Evolutionary conservation across 1,284 basidiomycete species (phyloP).

Genomic region (Agaricales sp.): DNA sequence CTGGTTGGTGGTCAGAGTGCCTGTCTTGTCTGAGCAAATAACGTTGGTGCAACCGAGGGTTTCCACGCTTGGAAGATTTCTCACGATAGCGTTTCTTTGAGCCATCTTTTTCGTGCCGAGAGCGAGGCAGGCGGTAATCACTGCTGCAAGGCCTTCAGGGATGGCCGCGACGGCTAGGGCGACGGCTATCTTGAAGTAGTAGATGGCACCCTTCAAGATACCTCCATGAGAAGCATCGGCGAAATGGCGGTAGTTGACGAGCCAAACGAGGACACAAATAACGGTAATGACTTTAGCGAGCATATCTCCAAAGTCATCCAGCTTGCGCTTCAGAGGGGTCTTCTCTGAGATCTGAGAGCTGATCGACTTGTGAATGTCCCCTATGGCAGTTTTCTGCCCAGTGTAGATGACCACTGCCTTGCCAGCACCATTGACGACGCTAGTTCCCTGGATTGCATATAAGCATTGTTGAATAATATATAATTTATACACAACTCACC

Average conservation of each 20-base stretch:
- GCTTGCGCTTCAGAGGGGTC: constrained; percentile 90
- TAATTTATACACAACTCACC: constrained; percentile 28
- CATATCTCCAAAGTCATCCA: constrained; percentile 94
- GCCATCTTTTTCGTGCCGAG: constrained; percentile 98
- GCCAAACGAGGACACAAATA: constrained; percentile 92
- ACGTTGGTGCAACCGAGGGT: constrained; percentile 94
- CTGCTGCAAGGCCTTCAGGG: constrained; percentile 90
- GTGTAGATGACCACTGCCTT: constrained; percentile 81
- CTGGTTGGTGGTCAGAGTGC: constrained; percentile 91
- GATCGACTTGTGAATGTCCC: constrained; percentile 92
- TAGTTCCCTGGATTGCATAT: constrained; percentile 62
- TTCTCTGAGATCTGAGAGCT: constrained; percentile 84
- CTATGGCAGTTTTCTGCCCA: constrained; percentile 82
- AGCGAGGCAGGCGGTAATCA: constrained; percentile 94
- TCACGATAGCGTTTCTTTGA: constrained; percentile 92
- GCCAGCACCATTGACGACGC: constrained; percentile 84
- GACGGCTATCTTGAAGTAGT: constrained; percentile 98
- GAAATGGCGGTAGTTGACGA: constrained; percentile 91
- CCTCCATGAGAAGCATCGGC: constrained; percentile 88
- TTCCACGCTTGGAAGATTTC: constrained; percentile 93
- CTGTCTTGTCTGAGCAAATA: constrained; percentile 96
- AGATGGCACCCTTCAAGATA: constrained; percentile 83
- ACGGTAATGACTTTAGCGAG: constrained; percentile 93
- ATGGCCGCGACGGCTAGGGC: constrained; percentile 94
- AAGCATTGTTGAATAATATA: constrained; percentile 2